A percentile compares a stretch with the other conserved stretches of the same genome.
These are phyloP conservation scores for Stachybotrys chartarum DNA, from an alignment of 2,329 filamentous ascomycete species.

Conservation along the genomic window DNA sequence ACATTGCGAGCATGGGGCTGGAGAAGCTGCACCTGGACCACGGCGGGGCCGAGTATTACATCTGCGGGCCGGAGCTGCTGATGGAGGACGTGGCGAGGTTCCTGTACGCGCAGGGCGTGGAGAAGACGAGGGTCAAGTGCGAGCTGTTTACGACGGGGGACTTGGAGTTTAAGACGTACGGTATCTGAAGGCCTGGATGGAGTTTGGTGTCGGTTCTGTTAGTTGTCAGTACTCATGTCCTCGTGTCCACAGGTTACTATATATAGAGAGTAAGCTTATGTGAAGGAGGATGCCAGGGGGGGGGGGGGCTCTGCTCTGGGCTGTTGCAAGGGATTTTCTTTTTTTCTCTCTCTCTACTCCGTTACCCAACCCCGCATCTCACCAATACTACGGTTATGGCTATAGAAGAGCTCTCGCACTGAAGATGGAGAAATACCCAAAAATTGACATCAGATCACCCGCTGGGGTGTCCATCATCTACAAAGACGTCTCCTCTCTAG, in stretches of 20 bases:
- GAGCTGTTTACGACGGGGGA: conserved; percentile 42
- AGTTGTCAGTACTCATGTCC: too few species aligned
- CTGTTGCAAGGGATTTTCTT: too few species aligned
- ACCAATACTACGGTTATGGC: not conserved
- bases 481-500: not conserved
- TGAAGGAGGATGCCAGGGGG: too few species aligned
- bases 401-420: too few species aligned
- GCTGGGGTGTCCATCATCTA: not conserved
- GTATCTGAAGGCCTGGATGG: too few species aligned
- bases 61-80: conserved; percentile 48
- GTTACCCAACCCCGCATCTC: not conserved
- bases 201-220: too few species aligned
- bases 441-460: not conserved
- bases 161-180: conserved; percentile 23
- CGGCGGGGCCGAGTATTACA: conserved; percentile 42
- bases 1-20: conserved; percentile 35
- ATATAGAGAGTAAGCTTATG: too few species aligned
- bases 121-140: conserved; percentile 30
- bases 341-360: too few species aligned
- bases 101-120: conserved; percentile 32
- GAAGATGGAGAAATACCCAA: not conserved
- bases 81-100: conserved; percentile 43
- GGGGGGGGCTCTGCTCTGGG: too few species aligned
- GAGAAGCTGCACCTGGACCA: conserved; percentile 39
- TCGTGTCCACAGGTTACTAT: too few species aligned